Percentiles rank a stretch among this genome's conserved stretches.
Conservation (phyloP, 2,329 filamentous ascomycete species). For the Ploettnerulaceae sp. region DNA sequence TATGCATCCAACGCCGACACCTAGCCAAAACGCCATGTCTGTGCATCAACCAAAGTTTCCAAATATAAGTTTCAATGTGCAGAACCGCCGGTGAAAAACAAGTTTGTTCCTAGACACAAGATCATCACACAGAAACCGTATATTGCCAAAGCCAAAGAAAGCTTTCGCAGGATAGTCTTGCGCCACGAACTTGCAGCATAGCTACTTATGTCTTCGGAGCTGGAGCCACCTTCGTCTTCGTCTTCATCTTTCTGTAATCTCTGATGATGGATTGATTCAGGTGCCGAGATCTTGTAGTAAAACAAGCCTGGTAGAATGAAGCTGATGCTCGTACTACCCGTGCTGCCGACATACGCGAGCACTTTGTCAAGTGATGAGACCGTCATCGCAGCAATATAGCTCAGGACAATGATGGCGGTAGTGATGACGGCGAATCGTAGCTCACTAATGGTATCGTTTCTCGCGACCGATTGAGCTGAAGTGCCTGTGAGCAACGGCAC, state of each 20-base stretch:
- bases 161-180: constrained; percentile 60
- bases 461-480: constrained; percentile 43
- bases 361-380: constrained; percentile 87
- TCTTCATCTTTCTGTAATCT: constrained; percentile 87
- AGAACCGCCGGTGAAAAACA: constrained; percentile 60
- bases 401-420: constrained; percentile 75
- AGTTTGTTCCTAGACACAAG: constrained; percentile 79
- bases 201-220: constrained; percentile 39
- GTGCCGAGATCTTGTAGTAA: constrained; percentile 96
- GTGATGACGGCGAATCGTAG: constrained; percentile 85
- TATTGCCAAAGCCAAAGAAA: constrained; percentile 69
- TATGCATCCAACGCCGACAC: neutral
- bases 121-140: constrained; percentile 89
- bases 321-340: constrained; percentile 89
- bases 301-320: constrained; percentile 96
- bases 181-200: constrained; percentile 34
- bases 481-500: constrained; percentile 39
- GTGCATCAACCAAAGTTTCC: constrained; percentile 18
- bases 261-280: constrained; percentile 81
- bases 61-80: constrained; percentile 46
- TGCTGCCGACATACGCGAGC: constrained; percentile 90
- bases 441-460: constrained; percentile 69
- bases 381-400: constrained; percentile 85
- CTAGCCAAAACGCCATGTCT: constrained; percentile 17
- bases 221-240: constrained; percentile 57